Evolutionary conservation across 129 eudicot genomes (phyloP).

Genomic region (Scalesia atractyloides): DNA sequence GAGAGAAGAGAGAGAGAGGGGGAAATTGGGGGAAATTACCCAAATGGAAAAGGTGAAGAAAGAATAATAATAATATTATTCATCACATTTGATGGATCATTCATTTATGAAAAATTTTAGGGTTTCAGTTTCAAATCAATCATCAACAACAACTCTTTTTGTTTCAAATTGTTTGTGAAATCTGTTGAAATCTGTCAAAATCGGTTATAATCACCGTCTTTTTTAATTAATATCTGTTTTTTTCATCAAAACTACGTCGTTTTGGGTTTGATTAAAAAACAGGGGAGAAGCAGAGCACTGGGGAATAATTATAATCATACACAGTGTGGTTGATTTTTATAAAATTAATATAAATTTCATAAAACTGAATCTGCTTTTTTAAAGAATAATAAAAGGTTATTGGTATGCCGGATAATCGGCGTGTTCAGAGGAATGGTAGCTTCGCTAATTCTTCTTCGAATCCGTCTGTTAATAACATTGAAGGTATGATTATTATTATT

Average conservation of each 20-base stretch:
- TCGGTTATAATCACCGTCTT: constrained; percentile 18
- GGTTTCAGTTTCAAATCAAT: constrained; percentile 25
- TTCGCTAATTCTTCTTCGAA: constrained; percentile 47
- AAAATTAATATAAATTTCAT: background rate
- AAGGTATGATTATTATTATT: constrained; percentile 43
- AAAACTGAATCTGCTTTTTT: constrained; percentile 12
- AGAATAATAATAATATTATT: constrained; percentile 1
- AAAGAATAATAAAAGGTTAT: background rate
- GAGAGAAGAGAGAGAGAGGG: constrained; percentile 5
- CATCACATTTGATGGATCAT: constrained; percentile 37
- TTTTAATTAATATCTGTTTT: constrained; percentile 27
- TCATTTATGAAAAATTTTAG: constrained; percentile 14
- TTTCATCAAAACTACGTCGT: constrained; percentile 12
- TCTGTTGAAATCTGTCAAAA: constrained; percentile 27
- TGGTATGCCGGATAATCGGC: constrained; percentile 73
- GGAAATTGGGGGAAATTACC: constrained; percentile 39
- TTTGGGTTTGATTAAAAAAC: constrained; percentile 19
- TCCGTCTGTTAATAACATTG: constrained; percentile 51
- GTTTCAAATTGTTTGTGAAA: constrained; percentile 7
- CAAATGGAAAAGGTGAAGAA: constrained; percentile 44
- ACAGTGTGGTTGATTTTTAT: background rate
- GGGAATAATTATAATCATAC: background rate
- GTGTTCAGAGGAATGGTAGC: constrained; percentile 63
- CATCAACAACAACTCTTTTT: background rate
- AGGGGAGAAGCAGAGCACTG: constrained; percentile 20